A percentile compares a stretch with the other conserved stretches of the same genome.
phyloP scores from a whole-genome alignment of 441 rosid genomes.

The Adansonia grandidieri region DNA sequence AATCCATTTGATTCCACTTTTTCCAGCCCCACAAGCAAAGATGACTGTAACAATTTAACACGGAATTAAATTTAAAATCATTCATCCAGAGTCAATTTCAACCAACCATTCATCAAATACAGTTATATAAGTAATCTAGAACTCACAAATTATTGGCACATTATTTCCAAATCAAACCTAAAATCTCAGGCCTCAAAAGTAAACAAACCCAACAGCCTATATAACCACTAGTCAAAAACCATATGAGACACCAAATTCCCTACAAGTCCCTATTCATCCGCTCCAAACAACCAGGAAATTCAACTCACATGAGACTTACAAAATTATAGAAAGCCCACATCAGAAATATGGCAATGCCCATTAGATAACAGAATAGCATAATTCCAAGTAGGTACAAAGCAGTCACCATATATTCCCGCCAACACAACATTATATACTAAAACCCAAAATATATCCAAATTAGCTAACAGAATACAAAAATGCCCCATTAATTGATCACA shows the following conservation, averaged over 20 bases:
- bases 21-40: background rate
- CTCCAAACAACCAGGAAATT: too few species aligned
- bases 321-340: background rate
- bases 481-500: background rate
- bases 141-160: background rate
- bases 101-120: background rate
- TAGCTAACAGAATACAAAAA: background rate
- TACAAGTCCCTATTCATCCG: too few species aligned
- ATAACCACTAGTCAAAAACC: background rate
- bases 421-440: background rate
- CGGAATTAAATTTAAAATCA: background rate
- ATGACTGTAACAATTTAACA: background rate
- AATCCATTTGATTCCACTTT: background rate
- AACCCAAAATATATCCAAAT: background rate
- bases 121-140: conserved; percentile 1
- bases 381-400: conserved; percentile 4
- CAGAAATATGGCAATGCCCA: background rate
- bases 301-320: background rate
- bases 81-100: background rate
- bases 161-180: background rate
- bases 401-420: background rate
- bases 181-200: background rate
- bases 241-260: background rate
- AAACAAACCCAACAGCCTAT: conserved; percentile 5
- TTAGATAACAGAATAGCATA: background rate